Conservation (phyloP, 495 filamentous ascomycete species). For the Aspergillus ellipticus region DNA sequence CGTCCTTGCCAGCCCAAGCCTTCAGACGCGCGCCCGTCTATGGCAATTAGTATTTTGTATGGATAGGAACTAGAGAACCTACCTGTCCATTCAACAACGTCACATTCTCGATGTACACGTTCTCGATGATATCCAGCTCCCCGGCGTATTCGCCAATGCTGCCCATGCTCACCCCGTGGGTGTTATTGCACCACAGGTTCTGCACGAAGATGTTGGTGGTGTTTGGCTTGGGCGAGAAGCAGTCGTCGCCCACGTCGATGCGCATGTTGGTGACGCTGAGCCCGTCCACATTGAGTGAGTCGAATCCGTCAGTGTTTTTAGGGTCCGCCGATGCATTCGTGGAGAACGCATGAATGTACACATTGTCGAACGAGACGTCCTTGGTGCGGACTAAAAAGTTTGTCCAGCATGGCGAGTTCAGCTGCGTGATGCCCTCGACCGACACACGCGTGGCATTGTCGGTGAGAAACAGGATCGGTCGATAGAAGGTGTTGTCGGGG, state of each 20-base stretch:
- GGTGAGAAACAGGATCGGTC: constrained; percentile 53
- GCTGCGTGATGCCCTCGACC: constrained; percentile 52
- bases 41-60: neutral
- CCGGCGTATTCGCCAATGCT: constrained; percentile 55
- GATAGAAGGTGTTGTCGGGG: constrained; percentile 47
- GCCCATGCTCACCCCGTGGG: constrained; percentile 56
- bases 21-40: constrained; percentile 56
- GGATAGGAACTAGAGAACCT: neutral
- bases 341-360: constrained; percentile 51
- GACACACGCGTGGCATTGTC: constrained; percentile 54
- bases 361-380: constrained; percentile 49
- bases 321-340: constrained; percentile 47
- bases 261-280: constrained; percentile 47
- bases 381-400: constrained; percentile 55
- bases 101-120: constrained; percentile 54
- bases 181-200: constrained; percentile 57
- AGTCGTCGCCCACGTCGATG: constrained; percentile 56
- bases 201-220: constrained; percentile 54
- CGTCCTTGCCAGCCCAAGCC: constrained; percentile 48
- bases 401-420: constrained; percentile 58
- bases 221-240: constrained; percentile 58
- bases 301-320: constrained; percentile 59
- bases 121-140: constrained; percentile 48
- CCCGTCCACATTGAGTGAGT: constrained; percentile 48
- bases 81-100: constrained; percentile 51